Evolutionary conservation across 345 rosid species (phyloP), one percentile per base, ranked within the genome.

Genomic region (Populus deltoides): DNA sequence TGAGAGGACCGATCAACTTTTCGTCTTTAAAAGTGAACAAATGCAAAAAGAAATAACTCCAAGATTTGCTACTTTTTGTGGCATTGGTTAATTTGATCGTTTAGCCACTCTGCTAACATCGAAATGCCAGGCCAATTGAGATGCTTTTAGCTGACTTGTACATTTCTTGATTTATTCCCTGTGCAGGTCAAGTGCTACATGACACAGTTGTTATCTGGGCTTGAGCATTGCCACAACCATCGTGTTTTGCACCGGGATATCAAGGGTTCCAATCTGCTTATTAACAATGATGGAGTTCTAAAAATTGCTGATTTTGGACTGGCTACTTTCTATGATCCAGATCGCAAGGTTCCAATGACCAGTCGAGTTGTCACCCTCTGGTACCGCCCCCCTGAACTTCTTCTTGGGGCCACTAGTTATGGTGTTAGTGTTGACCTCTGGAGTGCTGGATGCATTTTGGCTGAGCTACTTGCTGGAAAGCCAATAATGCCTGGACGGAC

Each of bases 401-500:
- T 94, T 83, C 94, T 94, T 71, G 98, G 98, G 72, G 90, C 97
- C 75, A 88, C 94, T 22, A 79, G 81, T 68, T 94, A 94, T 83
- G 89, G 86, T 55, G 86, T 82, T 65, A 91, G 90, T 66, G 93
- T 94, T 83, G 98, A 94, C 80, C 90, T 94, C n/a, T 92, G 97
- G 98, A 92, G 98, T 85, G 93, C 94, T 6, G 98, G 98, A 76
- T 94, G 98, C 84, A 90, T 94, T 79, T 71, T 94, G 90, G 94
- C 97, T 0, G 98, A 94, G 87, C 84, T 94, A 77, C 91, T 94
- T 43, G 84, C 92, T 70, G 97, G 97, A 81, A 91, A 89, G 77
- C 97, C 98, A 17, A 89, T 94, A 77, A 87, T 94, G 93, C 97
- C 93, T 0, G 98, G 98, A 71, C 81, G 97, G 71, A 92, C 98